Conservation (phyloP, 1,284 basidiomycete species). For the Ustilago loliicola region DNA sequence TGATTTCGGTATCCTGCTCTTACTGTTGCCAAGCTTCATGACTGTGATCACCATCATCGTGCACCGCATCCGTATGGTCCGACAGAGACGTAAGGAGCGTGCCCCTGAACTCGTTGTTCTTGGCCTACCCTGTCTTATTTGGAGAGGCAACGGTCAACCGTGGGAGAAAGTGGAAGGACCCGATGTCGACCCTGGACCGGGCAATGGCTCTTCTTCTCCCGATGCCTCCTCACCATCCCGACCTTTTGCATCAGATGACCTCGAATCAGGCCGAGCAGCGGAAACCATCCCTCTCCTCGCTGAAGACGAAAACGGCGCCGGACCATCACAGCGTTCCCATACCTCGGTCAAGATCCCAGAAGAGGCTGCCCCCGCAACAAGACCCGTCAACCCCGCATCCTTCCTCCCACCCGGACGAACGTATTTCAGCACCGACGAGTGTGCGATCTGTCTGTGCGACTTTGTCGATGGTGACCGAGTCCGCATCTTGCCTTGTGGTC, state of each 20-base stretch:
- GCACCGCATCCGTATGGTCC: constrained; percentile 59
- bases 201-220: constrained; percentile 27
- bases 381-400: constrained; percentile 31
- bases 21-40: constrained; percentile 68
- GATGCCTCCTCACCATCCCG: background rate
- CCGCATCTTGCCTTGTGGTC: constrained; percentile 67
- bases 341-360: constrained; percentile 26
- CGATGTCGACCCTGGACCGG: constrained; percentile 51
- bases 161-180: constrained; percentile 65
- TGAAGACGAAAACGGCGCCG: constrained; percentile 53
- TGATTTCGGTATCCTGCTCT: constrained; percentile 64
- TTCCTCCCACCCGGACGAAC: constrained; percentile 59
- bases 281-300: constrained; percentile 44
- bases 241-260: constrained; percentile 23
- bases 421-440: constrained; percentile 66
- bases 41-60: constrained; percentile 63
- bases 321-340: constrained; percentile 38
- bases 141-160: constrained; percentile 62
- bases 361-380: background rate
- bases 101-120: constrained; percentile 65
- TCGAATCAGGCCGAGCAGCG: constrained; percentile 31
- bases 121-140: constrained; percentile 65
- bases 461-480: constrained; percentile 68
- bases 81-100: constrained; percentile 64
- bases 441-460: constrained; percentile 67